Percentiles rank a stretch among this genome's conserved stretches.
Conservation (phyloP, 2,329 filamentous ascomycete species). For the Cytospora schulzeri region DNA sequence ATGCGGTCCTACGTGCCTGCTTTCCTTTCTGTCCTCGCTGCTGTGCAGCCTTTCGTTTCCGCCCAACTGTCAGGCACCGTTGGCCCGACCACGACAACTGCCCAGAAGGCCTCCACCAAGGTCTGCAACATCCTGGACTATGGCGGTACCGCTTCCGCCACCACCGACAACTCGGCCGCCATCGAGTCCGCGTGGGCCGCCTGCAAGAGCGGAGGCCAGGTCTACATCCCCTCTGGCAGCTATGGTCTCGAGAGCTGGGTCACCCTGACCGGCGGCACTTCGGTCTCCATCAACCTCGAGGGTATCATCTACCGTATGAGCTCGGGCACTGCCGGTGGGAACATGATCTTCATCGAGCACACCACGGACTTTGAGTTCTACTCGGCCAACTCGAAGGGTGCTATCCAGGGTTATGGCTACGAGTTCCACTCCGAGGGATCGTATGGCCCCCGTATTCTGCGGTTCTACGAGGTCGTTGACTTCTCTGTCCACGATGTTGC, state of each 20-base stretch:
- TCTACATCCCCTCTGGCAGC: constrained; percentile 50
- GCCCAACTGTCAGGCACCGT: constrained; percentile 34
- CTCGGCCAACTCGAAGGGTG: constrained; percentile 45
- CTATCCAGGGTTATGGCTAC: constrained; percentile 53
- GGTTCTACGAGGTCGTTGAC: constrained; percentile 40
- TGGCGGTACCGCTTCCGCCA: constrained; percentile 50
- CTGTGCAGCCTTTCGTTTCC: constrained; percentile 11
- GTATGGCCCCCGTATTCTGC: constrained; percentile 26
- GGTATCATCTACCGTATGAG: constrained; percentile 35
- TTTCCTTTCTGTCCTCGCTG: constrained; percentile 8
- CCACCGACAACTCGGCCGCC: constrained; percentile 43
- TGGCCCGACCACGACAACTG: constrained; percentile 34
- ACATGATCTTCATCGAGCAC: constrained; percentile 34
- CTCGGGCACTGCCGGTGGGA: constrained; percentile 32
- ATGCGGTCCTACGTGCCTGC: constrained; percentile 12
- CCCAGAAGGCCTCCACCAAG: constrained; percentile 35
- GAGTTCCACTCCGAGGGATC: constrained; percentile 41
- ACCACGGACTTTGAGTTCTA: constrained; percentile 51
- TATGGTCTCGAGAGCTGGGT: constrained; percentile 51
- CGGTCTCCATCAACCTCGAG: constrained; percentile 52
- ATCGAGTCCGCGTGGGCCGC: constrained; percentile 35
- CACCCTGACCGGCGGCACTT: constrained; percentile 45
- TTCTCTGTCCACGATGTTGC: constrained; percentile 52
- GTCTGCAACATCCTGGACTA: constrained; percentile 53
- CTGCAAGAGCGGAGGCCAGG: constrained; percentile 52